Conservation (phyloP, 352 stramenopile genomes). For the Thraustochytrium aureum region DNA sequence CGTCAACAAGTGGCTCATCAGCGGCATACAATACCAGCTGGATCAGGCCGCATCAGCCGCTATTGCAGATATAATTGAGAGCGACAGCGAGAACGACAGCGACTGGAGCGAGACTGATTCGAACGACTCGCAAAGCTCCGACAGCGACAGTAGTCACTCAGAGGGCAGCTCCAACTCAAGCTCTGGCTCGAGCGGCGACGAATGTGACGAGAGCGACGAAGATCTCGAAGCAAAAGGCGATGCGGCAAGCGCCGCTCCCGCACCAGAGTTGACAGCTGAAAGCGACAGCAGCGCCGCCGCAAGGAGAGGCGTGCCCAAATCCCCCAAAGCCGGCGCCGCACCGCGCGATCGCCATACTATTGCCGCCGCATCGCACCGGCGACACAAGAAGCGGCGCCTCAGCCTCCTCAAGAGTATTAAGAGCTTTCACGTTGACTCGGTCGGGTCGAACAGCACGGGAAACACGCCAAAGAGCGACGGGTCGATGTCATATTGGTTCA, state of each 20-base stretch:
- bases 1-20: conserved; percentile 14
- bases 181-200: too few species aligned
- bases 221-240: not conserved
- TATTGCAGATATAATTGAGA: not conserved
- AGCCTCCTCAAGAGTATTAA: not conserved
- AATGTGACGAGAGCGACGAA: not conserved
- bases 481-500: too few species aligned
- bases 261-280: not conserved
- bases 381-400: not conserved
- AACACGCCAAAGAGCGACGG: too few species aligned
- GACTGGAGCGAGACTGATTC: too few species aligned
- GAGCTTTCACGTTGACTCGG: not conserved
- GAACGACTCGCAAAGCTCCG: too few species aligned
- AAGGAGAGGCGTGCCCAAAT: too few species aligned
- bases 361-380: not conserved
- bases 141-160: too few species aligned
- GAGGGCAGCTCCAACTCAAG: too few species aligned
- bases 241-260: not conserved
- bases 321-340: too few species aligned
- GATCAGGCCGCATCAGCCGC: not conserved
- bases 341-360: not conserved
- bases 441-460: too few species aligned
- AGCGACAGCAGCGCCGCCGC: not conserved
- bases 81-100: not conserved
- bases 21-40: not conserved